phyloP scores from a whole-genome alignment of 1,284 basidiomycete genomes.

The Apiotrichum akiyoshidainum region DNA sequence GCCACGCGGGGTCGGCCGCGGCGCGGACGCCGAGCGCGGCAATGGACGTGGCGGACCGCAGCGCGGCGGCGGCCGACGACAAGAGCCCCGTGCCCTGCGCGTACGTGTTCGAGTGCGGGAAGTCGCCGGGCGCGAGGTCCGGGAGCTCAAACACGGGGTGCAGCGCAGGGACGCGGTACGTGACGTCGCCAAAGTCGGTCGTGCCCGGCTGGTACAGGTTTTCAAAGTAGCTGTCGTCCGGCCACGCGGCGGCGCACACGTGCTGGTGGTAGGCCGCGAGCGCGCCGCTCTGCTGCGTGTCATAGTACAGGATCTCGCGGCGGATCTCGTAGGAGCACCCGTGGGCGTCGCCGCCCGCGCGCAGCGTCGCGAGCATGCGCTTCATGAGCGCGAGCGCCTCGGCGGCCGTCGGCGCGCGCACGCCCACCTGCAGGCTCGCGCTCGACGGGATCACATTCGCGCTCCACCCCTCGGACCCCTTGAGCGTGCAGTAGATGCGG shows the following conservation, averaged over 20 bases:
- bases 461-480: constrained; percentile 34
- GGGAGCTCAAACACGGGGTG: constrained; percentile 13
- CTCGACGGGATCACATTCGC: constrained; percentile 47
- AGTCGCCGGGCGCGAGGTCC: constrained; percentile 2
- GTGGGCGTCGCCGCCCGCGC: too few relatives aligned
- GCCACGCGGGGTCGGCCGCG: constrained; percentile 6
- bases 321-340: constrained; percentile 26
- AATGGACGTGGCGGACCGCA: constrained; percentile 6
- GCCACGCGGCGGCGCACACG: background rate
- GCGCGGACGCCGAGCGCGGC: constrained; percentile 6
- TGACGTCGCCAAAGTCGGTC: constrained; percentile 9
- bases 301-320: constrained; percentile 37
- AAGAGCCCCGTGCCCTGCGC: constrained; percentile 3
- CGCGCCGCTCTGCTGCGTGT: constrained; percentile 35
- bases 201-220: background rate
- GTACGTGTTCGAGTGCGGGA: constrained; percentile 14
- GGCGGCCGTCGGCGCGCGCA: constrained; percentile 36
- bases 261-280: constrained; percentile 22
- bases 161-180: constrained; percentile 7
- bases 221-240: constrained; percentile 3
- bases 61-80: background rate
- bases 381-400: constrained; percentile 29
- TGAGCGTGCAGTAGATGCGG: constrained; percentile 45
- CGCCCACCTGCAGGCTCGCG: constrained; percentile 19
- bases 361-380: constrained; percentile 22